Evolutionary conservation across 805 yeast species (phyloP).

Genomic region (Phaffomyces thermotolerans): DNA sequence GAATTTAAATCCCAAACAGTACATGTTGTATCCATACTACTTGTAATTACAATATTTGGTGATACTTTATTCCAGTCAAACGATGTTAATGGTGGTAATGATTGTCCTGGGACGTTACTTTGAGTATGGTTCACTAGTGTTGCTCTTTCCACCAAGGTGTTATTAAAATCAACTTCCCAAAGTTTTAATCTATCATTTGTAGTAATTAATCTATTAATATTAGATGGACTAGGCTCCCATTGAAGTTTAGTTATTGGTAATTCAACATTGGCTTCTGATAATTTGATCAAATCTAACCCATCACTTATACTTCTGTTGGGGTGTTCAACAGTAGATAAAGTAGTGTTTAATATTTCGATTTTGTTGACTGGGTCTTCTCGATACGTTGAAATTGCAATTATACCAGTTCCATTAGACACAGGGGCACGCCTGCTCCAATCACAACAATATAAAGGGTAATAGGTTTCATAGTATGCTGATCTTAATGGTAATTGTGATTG

Average conservation of each 20-base stretch:
- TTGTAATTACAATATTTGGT: slow-evolving; percentile 65
- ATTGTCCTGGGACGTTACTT: slow-evolving; percentile 30
- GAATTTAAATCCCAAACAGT: slow-evolving; percentile 86
- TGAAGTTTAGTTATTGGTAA: slow-evolving; percentile 66
- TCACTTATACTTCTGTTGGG: slow-evolving; percentile 20
- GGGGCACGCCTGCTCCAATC: slow-evolving; percentile 42
- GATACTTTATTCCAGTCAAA: slow-evolving; percentile 87
- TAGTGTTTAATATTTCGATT: slow-evolving; percentile 43
- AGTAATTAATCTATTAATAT: slow-evolving; percentile 47
- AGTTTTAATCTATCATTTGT: slow-evolving; percentile 66
- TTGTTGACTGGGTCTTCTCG: slow-evolving; percentile 71
- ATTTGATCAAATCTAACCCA: slow-evolving; percentile 36
- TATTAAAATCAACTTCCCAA: slow-evolving; percentile 41
- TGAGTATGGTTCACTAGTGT: slow-evolving; percentile 34
- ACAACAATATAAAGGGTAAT: slow-evolving; percentile 42
- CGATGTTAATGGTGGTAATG: slow-evolving; percentile 82
- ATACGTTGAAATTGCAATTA: slow-evolving; percentile 66
- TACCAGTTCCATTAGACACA: slow-evolving; percentile 30
- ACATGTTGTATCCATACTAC: slow-evolving; percentile 93
- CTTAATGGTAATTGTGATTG: slow-evolving; percentile 23
- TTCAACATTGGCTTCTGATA: slow-evolving; percentile 46
- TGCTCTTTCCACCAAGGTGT: slow-evolving; percentile 31
- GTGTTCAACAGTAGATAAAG: slow-evolving; percentile 19
- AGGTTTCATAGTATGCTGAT: slow-evolving; percentile 39
- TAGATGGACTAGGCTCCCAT: slow-evolving; percentile 52